These are phyloP conservation scores for Arachnomyces sp. DNA, from an alignment of 2,329 filamentous ascomycete species.

Conservation along the genomic window DNA sequence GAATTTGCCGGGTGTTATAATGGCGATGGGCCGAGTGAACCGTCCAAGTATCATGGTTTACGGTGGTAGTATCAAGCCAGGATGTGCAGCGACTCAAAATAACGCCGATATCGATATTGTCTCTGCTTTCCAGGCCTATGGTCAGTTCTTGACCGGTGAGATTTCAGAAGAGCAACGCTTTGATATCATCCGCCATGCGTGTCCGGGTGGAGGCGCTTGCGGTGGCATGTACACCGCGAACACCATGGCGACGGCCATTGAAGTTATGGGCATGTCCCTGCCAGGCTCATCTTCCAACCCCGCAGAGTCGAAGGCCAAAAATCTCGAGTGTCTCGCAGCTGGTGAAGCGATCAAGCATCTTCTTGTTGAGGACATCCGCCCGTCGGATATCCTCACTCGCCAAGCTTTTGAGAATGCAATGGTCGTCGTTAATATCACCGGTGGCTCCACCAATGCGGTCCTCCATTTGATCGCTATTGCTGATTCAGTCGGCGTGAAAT, in stretches of 20 bases:
- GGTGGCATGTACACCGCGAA: slow-evolving; percentile 80
- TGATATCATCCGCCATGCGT: slow-evolving; percentile 90
- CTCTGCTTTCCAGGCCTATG: slow-evolving; percentile 95
- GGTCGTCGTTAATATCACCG: slow-evolving; percentile 73
- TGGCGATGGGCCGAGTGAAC: slow-evolving; percentile 93
- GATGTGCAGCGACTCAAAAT: slow-evolving; percentile 69
- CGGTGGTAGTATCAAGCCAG: slow-evolving; percentile 86
- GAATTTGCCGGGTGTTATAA: slow-evolving; percentile 93
- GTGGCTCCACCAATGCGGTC: slow-evolving; percentile 79
- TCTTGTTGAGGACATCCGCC: slow-evolving; percentile 68
- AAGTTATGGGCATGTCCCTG: slow-evolving; percentile 69
- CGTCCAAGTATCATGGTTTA: slow-evolving; percentile 96
- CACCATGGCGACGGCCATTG: slow-evolving; percentile 68
- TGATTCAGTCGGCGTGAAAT: slow-evolving; percentile 70
- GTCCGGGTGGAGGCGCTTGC: slow-evolving; percentile 74
- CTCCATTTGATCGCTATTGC: slow-evolving; percentile 79
- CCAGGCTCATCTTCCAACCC: slow-evolving; percentile 74
- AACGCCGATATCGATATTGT: slow-evolving; percentile 82
- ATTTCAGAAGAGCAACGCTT: slow-evolving; percentile 87
- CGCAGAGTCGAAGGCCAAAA: slow-evolving; percentile 65
- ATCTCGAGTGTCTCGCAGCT: slow-evolving; percentile 63
- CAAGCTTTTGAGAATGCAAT: slow-evolving; percentile 80
- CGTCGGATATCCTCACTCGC: slow-evolving; percentile 70
- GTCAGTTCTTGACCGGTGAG: slow-evolving; percentile 84
- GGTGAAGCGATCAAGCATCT: slow-evolving; percentile 68